Base-by-base conservation (phyloP, 805 yeast species). In the Zygotorulaspora florentina region DNA sequence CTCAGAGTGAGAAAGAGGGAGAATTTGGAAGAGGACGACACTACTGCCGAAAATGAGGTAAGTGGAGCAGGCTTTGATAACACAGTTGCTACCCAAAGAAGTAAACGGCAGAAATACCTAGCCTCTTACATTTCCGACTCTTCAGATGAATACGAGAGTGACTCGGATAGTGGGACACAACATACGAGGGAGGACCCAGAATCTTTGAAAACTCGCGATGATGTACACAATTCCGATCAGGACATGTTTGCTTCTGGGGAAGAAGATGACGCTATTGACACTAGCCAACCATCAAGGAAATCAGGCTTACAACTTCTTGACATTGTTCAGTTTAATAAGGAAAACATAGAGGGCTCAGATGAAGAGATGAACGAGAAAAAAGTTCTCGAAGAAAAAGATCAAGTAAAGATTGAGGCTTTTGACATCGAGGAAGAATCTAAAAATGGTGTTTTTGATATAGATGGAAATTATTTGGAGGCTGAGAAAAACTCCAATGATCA, bases 351-450 rank as follows among this genome's bases (percentile, higher is more conserved):
- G 15, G 40, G 42, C 12, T 23, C 12, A 2, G 33, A 15, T 16
- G 35, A 13, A n/a, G 35, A 33, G 16, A 26, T 15, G 64, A 65
- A n/a, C 54, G 55, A 34, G 62, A 48, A 26, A 8, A 45, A 52
- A 17, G 52, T 31, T 3, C 55, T 53, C 2, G 53, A 57, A 12
- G 54, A 53, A 23, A 56, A 48, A 2, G 52, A 48, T 17, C 58
- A 44, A 12, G 53, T 74, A 8, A 64, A 67, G 44, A 52, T 79
- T 1, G 85, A 80, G 51, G 73, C 80, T 0, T 80, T 80, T 56
- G 69, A 74, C 57, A 54, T 80, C 31, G 60, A 70, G 8, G 68
- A 74, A 27, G 85, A 80, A 55, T 58, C 65, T n/a, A 67, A 69
- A 38, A 69, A 69, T 35, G 85, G 83, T 0, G 59, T 52, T 3